Conservation (phyloP, 768 basidiomycete species). For the Russula emetica region DNA sequence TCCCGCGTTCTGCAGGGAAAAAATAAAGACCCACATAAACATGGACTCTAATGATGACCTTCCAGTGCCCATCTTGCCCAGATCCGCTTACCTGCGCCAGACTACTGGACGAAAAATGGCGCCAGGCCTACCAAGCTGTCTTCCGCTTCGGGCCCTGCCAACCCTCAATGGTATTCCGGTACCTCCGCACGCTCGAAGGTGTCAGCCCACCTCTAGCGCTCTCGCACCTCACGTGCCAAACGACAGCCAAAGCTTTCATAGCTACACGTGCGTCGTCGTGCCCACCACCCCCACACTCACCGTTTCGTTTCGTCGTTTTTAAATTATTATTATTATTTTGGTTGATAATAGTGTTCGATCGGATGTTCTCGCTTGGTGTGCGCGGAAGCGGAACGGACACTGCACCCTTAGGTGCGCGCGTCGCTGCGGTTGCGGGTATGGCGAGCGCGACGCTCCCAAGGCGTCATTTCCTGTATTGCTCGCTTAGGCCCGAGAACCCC, state of each 20-base stretch:
- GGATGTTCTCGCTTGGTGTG: conserved; percentile 84
- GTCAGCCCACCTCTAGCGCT: conserved; percentile 84
- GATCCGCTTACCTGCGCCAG: conserved; percentile 76
- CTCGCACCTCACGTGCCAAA: conserved; percentile 84
- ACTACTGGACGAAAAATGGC: conserved; percentile 89
- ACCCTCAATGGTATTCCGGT: conserved; percentile 90
- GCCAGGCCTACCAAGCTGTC: conserved; percentile 79
- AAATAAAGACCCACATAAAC: not conserved
- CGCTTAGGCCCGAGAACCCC: conserved; percentile 57
- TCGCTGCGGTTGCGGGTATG: conserved; percentile 60
- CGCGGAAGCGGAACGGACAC: conserved; percentile 70
- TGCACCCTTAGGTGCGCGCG: conserved; percentile 56
- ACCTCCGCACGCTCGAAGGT: conserved; percentile 85
- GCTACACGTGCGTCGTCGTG: conserved; percentile 59
- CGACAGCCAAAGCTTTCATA: conserved; percentile 82
- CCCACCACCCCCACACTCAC: not conserved
- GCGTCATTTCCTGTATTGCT: conserved; percentile 81
- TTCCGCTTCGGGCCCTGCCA: conserved; percentile 87
- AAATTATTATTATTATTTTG: not conserved
- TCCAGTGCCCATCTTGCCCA: conserved; percentile 77
- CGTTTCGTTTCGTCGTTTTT: not conserved
- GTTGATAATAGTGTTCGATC: conserved; percentile 62
- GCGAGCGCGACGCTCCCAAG: conserved; percentile 56
- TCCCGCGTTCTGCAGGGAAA: not conserved
- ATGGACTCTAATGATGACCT: not conserved